Conservation (phyloP, 2,329 filamentous ascomycete genomes). For the Aspergillus fijiensis region DNA sequence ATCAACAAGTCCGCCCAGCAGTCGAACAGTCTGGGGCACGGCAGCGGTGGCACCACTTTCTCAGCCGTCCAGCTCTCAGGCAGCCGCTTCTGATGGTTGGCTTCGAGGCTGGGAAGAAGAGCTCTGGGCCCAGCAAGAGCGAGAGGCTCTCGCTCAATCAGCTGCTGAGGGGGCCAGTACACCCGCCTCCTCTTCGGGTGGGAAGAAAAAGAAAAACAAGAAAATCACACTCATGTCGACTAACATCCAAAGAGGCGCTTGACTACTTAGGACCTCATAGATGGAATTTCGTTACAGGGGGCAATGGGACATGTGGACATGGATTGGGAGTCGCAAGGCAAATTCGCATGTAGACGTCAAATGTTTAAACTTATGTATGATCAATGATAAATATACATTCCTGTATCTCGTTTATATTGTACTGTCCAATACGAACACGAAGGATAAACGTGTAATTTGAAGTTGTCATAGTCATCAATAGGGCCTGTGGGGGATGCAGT, state of each 20-base stretch:
- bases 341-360: neutral
- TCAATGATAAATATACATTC: neutral
- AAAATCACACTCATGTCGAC: conserved; percentile 70
- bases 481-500: neutral
- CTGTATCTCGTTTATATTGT: no score
- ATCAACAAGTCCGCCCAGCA: conserved; percentile 74
- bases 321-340: neutral
- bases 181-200: conserved; percentile 22
- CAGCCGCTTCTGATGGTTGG: conserved; percentile 68
- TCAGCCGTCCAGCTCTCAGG: conserved; percentile 51
- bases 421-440: no score
- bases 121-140: conserved; percentile 62
- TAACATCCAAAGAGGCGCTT: conserved; percentile 59
- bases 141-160: conserved; percentile 50
- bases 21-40: conserved; percentile 92
- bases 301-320: neutral
- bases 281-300: neutral
- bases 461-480: no score
- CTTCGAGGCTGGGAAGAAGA: conserved; percentile 79
- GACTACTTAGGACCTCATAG: conserved; percentile 2
- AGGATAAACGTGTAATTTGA: no score
- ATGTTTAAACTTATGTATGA: neutral
- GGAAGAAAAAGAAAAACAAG: conserved; percentile 65
- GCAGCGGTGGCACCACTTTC: conserved; percentile 60
- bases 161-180: conserved; percentile 31